Evolutionary conservation across 495 filamentous ascomycete genomes (phyloP).

Genomic region (Neurospora pannonica): DNA sequence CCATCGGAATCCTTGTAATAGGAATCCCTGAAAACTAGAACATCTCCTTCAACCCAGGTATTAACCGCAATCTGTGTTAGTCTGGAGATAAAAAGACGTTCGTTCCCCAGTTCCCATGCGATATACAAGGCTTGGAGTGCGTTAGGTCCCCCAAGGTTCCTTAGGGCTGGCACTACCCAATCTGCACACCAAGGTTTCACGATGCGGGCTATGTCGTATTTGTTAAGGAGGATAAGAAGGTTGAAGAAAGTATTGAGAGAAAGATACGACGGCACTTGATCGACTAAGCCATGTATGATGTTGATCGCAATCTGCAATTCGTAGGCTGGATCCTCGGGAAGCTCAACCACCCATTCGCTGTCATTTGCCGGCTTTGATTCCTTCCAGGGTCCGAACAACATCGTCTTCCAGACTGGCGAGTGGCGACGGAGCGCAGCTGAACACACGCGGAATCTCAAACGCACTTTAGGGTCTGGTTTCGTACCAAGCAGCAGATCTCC

Average conservation of each 20-base stretch:
- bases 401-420: slow-evolving; percentile 19
- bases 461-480: not conserved
- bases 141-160: fast-evolving
- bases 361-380: slow-evolving; percentile 13
- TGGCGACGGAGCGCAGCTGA: slow-evolving; percentile 13
- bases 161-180: not conserved
- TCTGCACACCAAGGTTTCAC: not conserved
- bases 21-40: not conserved
- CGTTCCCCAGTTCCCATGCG: not conserved
- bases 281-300: not conserved
- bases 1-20: too few relatives aligned
- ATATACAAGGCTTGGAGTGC: not conserved
- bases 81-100: not conserved
- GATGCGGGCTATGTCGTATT: not conserved
- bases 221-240: not conserved
- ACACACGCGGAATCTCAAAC: slow-evolving; percentile 12
- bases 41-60: not conserved
- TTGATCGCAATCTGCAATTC: not conserved
- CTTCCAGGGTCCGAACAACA: slow-evolving; percentile 19
- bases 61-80: not conserved
- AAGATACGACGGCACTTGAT: not conserved
- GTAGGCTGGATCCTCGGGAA: slow-evolving; percentile 18
- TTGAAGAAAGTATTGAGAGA: not conserved
- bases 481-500: not conserved
- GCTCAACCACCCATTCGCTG: slow-evolving; percentile 15